Evolutionary conservation across 2,329 filamentous ascomycete genomes (phyloP).

Genomic region (Hypoxylon sp.): DNA sequence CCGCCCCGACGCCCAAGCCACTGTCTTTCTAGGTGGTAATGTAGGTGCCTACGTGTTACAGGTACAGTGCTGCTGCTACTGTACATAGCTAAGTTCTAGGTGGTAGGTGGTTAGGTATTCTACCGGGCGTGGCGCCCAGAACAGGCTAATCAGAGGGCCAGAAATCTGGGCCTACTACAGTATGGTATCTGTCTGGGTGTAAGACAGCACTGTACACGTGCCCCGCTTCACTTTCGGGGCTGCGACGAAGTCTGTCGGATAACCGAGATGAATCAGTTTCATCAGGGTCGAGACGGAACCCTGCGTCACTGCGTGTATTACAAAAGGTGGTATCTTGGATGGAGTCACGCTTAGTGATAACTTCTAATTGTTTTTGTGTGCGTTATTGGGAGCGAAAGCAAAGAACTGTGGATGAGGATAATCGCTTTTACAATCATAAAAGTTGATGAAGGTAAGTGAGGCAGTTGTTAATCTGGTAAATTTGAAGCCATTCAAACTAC

Average conservation of each 20-base stretch:
- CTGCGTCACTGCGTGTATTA: constrained; percentile 11
- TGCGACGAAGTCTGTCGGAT: constrained; percentile 31
- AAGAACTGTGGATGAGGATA: not conserved
- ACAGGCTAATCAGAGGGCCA: constrained; percentile 19
- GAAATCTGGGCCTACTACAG: constrained; percentile 8
- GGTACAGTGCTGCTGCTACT: constrained; percentile 33
- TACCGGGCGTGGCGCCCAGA: constrained; percentile 3
- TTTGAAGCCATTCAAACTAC: not conserved
- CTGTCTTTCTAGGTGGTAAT: not conserved
- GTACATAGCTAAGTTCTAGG: constrained; percentile 7
- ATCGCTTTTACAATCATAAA: not conserved
- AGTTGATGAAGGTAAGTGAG: not conserved
- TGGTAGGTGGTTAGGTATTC: not conserved
- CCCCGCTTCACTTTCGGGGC: constrained; percentile 15
- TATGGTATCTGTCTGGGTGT: not conserved
- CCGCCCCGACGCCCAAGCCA: not conserved
- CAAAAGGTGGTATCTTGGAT: constrained; percentile 4
- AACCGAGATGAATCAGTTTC: constrained; percentile 39
- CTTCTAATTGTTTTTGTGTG: not conserved
- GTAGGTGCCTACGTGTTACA: not conserved
- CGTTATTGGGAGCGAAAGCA: not conserved
- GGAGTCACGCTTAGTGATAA: constrained; percentile 4
- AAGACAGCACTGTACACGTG: constrained; percentile 16
- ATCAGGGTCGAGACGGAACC: constrained; percentile 32
- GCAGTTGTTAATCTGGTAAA: not conserved